A percentile compares a stretch with the other conserved stretches of the same genome.
Conservation (phyloP, 768 basidiomycete species). For the Myochromella boudieri region DNA sequence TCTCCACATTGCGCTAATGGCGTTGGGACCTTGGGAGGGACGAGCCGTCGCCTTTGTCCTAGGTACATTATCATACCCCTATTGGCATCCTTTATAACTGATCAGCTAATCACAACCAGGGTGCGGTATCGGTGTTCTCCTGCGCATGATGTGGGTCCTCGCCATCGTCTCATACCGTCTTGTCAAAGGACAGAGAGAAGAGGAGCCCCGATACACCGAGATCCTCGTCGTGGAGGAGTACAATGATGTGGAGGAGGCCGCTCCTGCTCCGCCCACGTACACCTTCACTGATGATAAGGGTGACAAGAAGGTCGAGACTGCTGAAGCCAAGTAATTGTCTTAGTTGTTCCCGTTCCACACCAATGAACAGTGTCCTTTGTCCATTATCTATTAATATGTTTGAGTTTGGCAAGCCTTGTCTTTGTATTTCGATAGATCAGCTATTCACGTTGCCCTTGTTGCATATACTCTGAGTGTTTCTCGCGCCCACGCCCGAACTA, state of each 20-base stretch:
- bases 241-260: conserved; percentile 47
- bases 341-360: too few species aligned
- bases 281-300: conserved; percentile 51
- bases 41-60: conserved; percentile 81
- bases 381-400: too few species aligned
- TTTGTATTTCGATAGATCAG: too few species aligned
- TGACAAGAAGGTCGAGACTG: conserved; percentile 5
- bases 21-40: conserved; percentile 82
- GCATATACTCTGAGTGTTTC: too few species aligned
- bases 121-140: conserved; percentile 80
- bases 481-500: too few species aligned
- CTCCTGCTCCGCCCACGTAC: conserved; percentile 50
- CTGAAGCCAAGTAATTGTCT: too few species aligned
- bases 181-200: conserved; percentile 40
- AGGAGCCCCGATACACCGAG: conserved; percentile 39
- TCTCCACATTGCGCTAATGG: conserved; percentile 62
- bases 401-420: too few species aligned
- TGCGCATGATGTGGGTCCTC: conserved; percentile 81
- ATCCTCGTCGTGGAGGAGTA: conserved; percentile 40
- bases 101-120: conserved; percentile 37
- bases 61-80: conserved; percentile 36
- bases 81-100: background rate
- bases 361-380: too few species aligned
- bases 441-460: too few species aligned
- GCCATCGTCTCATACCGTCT: conserved; percentile 60